Evolutionary conservation across 1,284 basidiomycete genomes (phyloP), one percentile per base, ranked within the genome.

Genomic region (Fomitiporia mediterranea): DNA sequence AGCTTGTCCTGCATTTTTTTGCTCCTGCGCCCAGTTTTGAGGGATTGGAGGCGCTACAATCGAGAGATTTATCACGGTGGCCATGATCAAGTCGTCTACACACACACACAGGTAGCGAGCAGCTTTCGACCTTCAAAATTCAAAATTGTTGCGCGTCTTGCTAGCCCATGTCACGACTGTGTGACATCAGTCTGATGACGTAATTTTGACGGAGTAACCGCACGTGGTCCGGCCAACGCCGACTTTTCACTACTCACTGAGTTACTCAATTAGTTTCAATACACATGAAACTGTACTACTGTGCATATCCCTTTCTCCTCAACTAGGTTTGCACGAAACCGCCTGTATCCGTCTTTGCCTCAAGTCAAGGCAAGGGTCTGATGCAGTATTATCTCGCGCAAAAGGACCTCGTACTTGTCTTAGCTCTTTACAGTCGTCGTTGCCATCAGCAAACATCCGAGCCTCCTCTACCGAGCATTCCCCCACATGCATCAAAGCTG

Each of bases 71-170:
- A 60, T 60, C 21, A 60, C 58, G 27, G 39, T 48, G n/a, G 55
- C 55, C 58, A 60, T 60, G 17, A 17, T 44, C 46, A n/a, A 46
- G 44, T n/a, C n/a, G n/a, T n/a, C n/a, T n/a, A n/a, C n/a, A n/a
- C n/a, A n/a, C n/a, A 34, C 6, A 34, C 6, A 34, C 7, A 34
- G 32, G 13, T 6, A 34, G 13, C 13, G 32, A 34, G 32, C 7
- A 34, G 32, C 32, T 34, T 25, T 27, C 7, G 25, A 46, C 44
- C 30, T 46, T 28, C 27, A 28, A 46, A 46, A 13, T 28, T 30
- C 43, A 28, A 28, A 28, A 46, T 30, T 13, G 2, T 2, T n/a
- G 15, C 25, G 13, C 11, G 32, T 27, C 43, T 28, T 8, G n/a
- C n/a, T 46, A 13, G 30, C 43, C 2, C 2, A n/a, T n/a, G 11